Base-by-base conservation (phyloP, 2,329 filamentous ascomycete genomes). In the Beauveria asiatica region DNA sequence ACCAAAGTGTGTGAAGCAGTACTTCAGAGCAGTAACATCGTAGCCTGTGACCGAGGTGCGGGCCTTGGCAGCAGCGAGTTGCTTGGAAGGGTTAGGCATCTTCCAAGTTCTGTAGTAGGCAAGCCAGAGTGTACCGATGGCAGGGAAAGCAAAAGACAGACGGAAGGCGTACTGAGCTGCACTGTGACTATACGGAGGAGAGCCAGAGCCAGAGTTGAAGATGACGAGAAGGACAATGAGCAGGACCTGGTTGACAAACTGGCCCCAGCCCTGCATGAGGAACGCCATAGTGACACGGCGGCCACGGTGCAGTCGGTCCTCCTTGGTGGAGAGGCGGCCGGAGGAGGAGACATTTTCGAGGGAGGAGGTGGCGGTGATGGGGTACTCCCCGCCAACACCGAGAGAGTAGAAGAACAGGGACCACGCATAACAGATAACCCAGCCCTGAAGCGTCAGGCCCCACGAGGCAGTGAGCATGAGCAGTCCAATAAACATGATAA, bases 231-330 rank as follows among this genome's bases (percentile, higher is more conserved):
- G 80, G 58, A 96, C 72, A 69, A 97, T 96, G 64, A 97, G 83
- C 61, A 96, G 76, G 67, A 89, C 87, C 76, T 97, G 93, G 83
- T 97, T 97, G 79, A 90, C 80, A 73, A 96, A 90, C 75, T 97
- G 93, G 65, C 93, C 93, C 93, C 93, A 97, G 59, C 93, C 93
- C 76, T 97, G 93, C 93, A 97, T 97, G 75, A 97, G 76, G 79
- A 97, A 97, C 61, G 93, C 92, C 73, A 88, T 91, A 65, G 92
- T 96, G 72, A 97, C 93, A 75, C 96, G 96, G 70, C 93, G 90
- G 65, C 93, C 93, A 76, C 93, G 91, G 78, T 97, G 93, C 57
- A 97, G 85, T 72, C 93, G 90, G 73, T 97, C 93, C 58, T 96
- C 91, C 64, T 87, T 88, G 61, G 92, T 96, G 7, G 93, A 97